Evolutionary conservation across 495 filamentous ascomycete genomes (phyloP).

Genomic region (Ascobolus immersus): DNA sequence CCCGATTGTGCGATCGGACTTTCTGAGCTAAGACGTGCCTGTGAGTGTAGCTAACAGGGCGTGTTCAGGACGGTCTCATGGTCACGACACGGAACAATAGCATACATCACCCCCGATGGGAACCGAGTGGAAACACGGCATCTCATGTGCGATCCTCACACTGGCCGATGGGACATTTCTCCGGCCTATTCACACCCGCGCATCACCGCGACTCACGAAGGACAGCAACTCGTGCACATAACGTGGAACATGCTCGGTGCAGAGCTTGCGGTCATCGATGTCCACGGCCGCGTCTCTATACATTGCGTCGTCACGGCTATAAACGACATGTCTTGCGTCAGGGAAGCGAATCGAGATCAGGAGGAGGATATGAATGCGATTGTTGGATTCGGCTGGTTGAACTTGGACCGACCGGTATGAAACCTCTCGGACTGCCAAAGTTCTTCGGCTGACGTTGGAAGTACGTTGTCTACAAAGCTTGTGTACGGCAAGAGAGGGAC

Average conservation of each 20-base stretch:
- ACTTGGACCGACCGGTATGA: slow-evolving; percentile 8
- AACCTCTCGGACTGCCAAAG: too few relatives aligned
- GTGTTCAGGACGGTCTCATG: slow-evolving; percentile 48
- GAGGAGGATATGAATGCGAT: slow-evolving; percentile 15
- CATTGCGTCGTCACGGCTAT: slow-evolving; percentile 14
- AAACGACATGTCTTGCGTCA: slow-evolving; percentile 10
- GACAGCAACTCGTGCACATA: slow-evolving; percentile 13
- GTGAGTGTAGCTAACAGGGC: not conserved
- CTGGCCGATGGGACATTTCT: slow-evolving; percentile 57
- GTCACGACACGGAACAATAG: slow-evolving; percentile 74
- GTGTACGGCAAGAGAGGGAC: too few relatives aligned
- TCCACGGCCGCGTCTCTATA: slow-evolving; percentile 14
- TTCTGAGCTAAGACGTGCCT: slow-evolving; percentile 8
- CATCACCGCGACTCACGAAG: slow-evolving; percentile 12
- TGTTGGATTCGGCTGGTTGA: slow-evolving; percentile 17
- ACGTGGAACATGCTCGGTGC: slow-evolving; percentile 15
- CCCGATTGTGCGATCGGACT: not conserved
- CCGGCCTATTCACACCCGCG: slow-evolving; percentile 20
- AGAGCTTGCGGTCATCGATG: slow-evolving; percentile 14
- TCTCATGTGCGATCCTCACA: slow-evolving; percentile 39
- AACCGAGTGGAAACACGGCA: slow-evolving; percentile 41
- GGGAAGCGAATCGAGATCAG: slow-evolving; percentile 8
- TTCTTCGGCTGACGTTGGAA: too few relatives aligned
- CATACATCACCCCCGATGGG: slow-evolving; percentile 49
- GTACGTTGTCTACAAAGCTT: too few relatives aligned